Base-by-base conservation (phyloP, 345 rosid genomes). In the Sisymbrium altissimum region DNA sequence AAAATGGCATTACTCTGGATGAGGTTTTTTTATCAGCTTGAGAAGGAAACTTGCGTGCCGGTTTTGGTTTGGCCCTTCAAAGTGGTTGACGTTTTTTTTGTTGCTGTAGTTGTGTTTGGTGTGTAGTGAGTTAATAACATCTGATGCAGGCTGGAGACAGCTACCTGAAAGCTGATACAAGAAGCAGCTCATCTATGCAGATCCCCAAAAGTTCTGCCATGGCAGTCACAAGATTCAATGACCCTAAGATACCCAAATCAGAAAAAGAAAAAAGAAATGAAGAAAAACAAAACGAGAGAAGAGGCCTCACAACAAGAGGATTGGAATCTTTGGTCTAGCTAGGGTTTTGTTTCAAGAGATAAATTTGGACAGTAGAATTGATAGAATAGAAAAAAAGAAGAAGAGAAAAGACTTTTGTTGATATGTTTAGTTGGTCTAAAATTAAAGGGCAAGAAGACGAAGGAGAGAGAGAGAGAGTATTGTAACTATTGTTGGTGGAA, bases 201-300 rank as follows among this genome's bases (percentile, higher is more conserved):
- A 84, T 84, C 85, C 88, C 86, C 46, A 84, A 73, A 84, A 81
- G 62, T 56, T 45, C 50, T 69, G 83, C 64, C 83, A 83, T 84
- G 75, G 80, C 84, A 80, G 77, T 73, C 82, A 64, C 56, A 68
- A 77, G 68, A 83, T 77, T 81, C 72, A 85, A 80, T 75, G 70
- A 62, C 78, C 75, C 70, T 72, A 73, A 77, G 14, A 39, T 68
- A 67, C 74, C 73, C 73, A 81, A 70, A 81, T 33, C 70, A 56
- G 67, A 59, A 44, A 45, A 59, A 19, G 25, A 38, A 70, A 43
- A 60, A 66, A n/a, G 10, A 63, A 66, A 23, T 3, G n/a, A n/a
- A n/a, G 25, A 27, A 46, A 19, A 23, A 5, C 38, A 41, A 4
- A 21, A 56, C 54, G 35, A 44, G 62, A 62, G 60, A 68, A 68